Evolutionary conservation across 345 rosid species (phyloP), one percentile per base, ranked within the genome.

Genomic region (Bruguiera parviflora): DNA sequence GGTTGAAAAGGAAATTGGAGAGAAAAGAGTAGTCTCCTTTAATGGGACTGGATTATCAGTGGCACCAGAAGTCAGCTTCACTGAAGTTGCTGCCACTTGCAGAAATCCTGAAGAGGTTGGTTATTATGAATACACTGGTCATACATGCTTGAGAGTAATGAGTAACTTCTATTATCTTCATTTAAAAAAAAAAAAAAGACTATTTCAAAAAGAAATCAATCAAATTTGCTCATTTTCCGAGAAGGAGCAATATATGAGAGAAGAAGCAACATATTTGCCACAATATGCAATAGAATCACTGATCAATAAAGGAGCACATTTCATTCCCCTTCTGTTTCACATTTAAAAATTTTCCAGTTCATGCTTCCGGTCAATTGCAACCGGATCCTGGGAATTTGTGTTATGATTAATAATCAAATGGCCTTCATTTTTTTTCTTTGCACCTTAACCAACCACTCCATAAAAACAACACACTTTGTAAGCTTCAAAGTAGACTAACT

Each of bases 1-100:
- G 99, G 93, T 95, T 63, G 96, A 89, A 82, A 95, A 87, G 81
- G 93, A 91, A 80, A 89, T 95, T 46, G 99, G 99, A 57, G 99
- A 95, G 85, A 89, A 31, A 80, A 83, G 99, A 78, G 77, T 78
- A 69, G 78, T 91, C 62, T 68, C 89, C 61, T 95, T 79, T 77
- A 81, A 79, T 65, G 97, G 97, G 53, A 73, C 73, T 8, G 99
- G 97, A 52, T 57, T 95, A 70, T 89, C 99, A 8, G 68, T 92
- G 47, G 89, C 84, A 43, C 87, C 90, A 2, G 85, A 81, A 77
- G 78, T 89, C 75, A 82, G 69, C 65, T 84, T 83, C 78, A 60
- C 73, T 61, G 96, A 87, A 53, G 77, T 89, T 24, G 73, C 83
- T 66, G 84, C 84, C 68, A 72, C 79, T 68, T 86, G 82, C 71